Conservation (phyloP, 768 basidiomycete species). For the Hirschioporus abietinus region DNA sequence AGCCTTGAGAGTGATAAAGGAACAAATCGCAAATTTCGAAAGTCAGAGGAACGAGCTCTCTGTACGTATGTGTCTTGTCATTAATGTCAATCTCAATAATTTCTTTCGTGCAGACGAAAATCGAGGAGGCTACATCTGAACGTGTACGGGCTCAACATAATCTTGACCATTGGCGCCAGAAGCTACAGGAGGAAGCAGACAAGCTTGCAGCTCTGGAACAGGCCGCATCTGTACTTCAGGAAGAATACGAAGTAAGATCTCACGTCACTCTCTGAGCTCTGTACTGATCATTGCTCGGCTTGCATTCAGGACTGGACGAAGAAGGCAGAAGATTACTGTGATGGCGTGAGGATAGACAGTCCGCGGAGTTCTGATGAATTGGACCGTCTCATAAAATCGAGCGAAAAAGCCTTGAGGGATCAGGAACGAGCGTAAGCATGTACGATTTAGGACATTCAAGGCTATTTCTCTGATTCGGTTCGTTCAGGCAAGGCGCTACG, state of each 20-base stretch:
- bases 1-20: conserved; percentile 37
- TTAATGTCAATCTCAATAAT: conserved; percentile 4
- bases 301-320: conserved; percentile 52
- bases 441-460: conserved; percentile 6
- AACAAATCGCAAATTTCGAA: conserved; percentile 47
- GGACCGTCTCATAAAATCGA: conserved; percentile 55
- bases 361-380: conserved; percentile 55
- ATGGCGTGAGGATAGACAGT: conserved; percentile 37
- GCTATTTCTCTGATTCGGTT: conserved; percentile 7
- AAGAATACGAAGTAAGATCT: conserved; percentile 54
- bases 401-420: conserved; percentile 58
- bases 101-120: conserved; percentile 35
- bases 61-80: conserved; percentile 32
- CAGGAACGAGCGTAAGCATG: conserved; percentile 53
- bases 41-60: conserved; percentile 33
- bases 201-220: conserved; percentile 41
- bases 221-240: conserved; percentile 43
- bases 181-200: conserved; percentile 44
- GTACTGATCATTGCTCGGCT: not conserved
- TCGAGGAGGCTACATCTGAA: conserved; percentile 41
- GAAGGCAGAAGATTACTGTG: conserved; percentile 60
- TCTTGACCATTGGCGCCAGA: conserved; percentile 44
- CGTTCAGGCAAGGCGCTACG: conserved; percentile 61
- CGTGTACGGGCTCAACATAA: conserved; percentile 47
- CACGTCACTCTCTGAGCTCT: not conserved